phyloP scores from a whole-genome alignment of 805 yeast species.

The Suhomyces tanzawaensis region DNA sequence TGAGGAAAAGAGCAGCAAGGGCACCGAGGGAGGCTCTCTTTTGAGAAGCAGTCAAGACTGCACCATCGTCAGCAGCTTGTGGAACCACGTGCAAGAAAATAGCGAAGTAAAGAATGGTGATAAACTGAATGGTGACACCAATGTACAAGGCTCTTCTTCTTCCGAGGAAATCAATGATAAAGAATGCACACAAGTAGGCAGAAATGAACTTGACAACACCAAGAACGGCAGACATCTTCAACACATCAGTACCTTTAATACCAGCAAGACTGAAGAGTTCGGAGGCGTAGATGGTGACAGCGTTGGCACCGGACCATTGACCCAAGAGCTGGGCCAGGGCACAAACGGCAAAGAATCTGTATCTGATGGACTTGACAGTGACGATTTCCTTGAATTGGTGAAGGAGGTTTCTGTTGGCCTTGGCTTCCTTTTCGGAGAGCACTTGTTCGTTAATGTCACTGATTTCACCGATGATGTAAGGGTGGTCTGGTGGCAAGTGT shows the following conservation, averaged over 20 bases:
- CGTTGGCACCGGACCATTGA: conserved; percentile 27
- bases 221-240: conserved; percentile 24
- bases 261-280: conserved; percentile 22
- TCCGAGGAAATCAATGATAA: conserved; percentile 23
- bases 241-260: conserved; percentile 16
- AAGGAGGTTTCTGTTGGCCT: conserved; percentile 11
- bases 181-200: conserved; percentile 22
- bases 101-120: conserved; percentile 20
- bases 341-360: conserved; percentile 21
- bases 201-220: conserved; percentile 24
- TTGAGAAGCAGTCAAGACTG: conserved; percentile 13
- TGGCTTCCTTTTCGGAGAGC: conserved; percentile 19
- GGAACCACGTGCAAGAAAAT: conserved; percentile 23
- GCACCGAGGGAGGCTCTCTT: conserved; percentile 18
- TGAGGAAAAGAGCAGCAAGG: conserved; percentile 22
- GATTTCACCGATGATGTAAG: conserved; percentile 22
- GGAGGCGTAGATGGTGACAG: conserved; percentile 23
- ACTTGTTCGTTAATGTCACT: conserved; percentile 22
- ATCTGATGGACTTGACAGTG: conserved; percentile 17
- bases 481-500: conserved; percentile 21
- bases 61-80: conserved; percentile 13
- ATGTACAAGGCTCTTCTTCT: conserved; percentile 20
- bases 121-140: conserved; percentile 19
- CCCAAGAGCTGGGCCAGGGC: conserved; percentile 20
- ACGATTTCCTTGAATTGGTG: conserved; percentile 15